These are phyloP conservation scores for Neurospora sp. DNA, from an alignment of 495 filamentous ascomycete species.

Conservation along the genomic window DNA sequence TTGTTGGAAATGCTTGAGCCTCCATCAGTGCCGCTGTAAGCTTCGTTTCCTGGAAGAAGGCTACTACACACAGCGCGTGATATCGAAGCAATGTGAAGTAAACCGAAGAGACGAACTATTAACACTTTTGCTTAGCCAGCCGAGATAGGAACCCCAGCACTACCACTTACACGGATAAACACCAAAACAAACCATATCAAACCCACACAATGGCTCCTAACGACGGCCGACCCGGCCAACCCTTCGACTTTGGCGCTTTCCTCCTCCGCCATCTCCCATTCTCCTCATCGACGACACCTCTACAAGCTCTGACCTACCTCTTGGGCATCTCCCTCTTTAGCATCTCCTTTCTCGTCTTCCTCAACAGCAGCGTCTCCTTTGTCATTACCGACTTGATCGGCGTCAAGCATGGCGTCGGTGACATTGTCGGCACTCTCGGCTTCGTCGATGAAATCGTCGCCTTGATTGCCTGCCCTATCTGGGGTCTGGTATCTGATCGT, in stretches of 20 bases:
- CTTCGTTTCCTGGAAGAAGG: background rate
- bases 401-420: conserved; percentile 62
- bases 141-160: background rate
- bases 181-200: background rate
- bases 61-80: background rate
- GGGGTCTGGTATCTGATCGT: conserved; percentile 86
- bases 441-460: conserved; percentile 94
- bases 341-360: conserved; percentile 94
- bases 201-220: background rate
- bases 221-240: background rate
- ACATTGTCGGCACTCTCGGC: conserved; percentile 86
- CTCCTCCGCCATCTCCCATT: conserved; percentile 44
- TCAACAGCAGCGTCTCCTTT: conserved; percentile 89
- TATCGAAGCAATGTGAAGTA: background rate
- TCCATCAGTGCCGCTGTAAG: background rate
- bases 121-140: background rate
- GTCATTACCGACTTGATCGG: conserved; percentile 87
- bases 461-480: conserved; percentile 78
- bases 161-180: background rate
- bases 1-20: background rate
- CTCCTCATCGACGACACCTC: conserved; percentile 46
- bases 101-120: background rate
- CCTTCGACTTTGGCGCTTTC: background rate
- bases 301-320: conserved; percentile 78
- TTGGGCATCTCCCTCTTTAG: conserved; percentile 85